Evolutionary conservation across 768 basidiomycete genomes (phyloP), one percentile per base, ranked within the genome.

Genomic region (Rhizopogon vinicolor): DNA sequence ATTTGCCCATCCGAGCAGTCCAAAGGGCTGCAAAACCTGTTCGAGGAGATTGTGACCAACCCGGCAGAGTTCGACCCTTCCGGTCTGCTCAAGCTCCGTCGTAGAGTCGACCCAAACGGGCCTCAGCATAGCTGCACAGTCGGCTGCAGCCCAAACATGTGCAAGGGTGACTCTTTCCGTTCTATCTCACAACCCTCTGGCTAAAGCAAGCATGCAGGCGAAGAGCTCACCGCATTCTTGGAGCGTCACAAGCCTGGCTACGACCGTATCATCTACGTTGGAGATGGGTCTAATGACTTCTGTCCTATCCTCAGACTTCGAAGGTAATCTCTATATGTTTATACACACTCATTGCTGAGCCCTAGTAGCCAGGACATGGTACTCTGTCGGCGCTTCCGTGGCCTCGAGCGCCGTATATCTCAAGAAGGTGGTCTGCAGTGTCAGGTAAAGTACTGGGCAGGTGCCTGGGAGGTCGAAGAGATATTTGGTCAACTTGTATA

Each of bases 381-480:
- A 3, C 80, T 93, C 44, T 96, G 93, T 61, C 79, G 97, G 58
- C 83, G 76, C 45, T 79, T 80, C 69, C 85, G 89, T 53, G 93
- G 89, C 42, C 75, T 99, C 43, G 84, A 92, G 60, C 82, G 77
- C 62, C 83, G 92, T 33, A 93, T 98, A 61, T 75, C 76, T 40
- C 77, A 78, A 48, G 91, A 97, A 56, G 90, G 89, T 3, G 90
- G 90, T 10, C 78, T 97, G 57, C 80, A 82, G 55, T 87, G 87
- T 62, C 68, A 84, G 52, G 81, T 94, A 56, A 76, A 83, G 61
- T 88, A 91, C 66, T 98, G 96, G 96, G 82, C 82, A 7, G 93
- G 92, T 39, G 95, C 94, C 43, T 98, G 96, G 96, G 93, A 98
- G 68, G 86, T 94, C 44, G 96, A 98, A 69, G 92, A 96, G 70